These are phyloP conservation scores for Podaxis sp. DNA, from an alignment of 768 basidiomycete genomes.

Conservation along the genomic window DNA sequence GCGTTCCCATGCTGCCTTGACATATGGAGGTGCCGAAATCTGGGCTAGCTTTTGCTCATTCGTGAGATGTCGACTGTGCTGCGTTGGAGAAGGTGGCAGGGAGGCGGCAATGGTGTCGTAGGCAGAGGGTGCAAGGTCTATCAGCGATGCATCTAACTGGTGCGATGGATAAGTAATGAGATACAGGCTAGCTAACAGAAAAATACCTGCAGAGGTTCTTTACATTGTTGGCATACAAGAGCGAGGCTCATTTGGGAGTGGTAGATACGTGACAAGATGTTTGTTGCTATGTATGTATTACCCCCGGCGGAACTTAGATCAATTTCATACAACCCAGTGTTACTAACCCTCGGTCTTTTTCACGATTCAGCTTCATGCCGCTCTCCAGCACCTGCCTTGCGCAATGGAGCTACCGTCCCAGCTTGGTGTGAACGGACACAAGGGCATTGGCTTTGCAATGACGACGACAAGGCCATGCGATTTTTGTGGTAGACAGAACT, in stretches of 20 bases:
- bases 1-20: slow-evolving; percentile 64
- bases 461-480: neutral
- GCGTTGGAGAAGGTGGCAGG: slow-evolving; percentile 54
- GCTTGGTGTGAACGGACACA: neutral
- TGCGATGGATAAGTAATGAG: slow-evolving; percentile 19
- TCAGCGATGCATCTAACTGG: slow-evolving; percentile 88
- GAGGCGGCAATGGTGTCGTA: slow-evolving; percentile 82
- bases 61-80: slow-evolving; percentile 19
- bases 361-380: neutral
- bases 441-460: neutral
- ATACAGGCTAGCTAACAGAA: neutral
- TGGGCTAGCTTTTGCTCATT: slow-evolving; percentile 38
- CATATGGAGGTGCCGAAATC: slow-evolving; percentile 48
- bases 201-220: slow-evolving; percentile 81
- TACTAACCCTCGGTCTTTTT: slow-evolving; percentile 1
- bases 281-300: neutral
- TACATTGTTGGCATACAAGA: slow-evolving; percentile 83
- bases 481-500: neutral
- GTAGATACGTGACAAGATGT: slow-evolving; percentile 12
- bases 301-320: neutral
- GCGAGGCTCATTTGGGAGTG: slow-evolving; percentile 39
- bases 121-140: slow-evolving; percentile 81
- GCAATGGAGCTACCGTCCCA: neutral
- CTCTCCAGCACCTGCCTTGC: neutral
- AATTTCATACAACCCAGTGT: neutral